These are phyloP conservation scores for Cadophora gregata DNA, from an alignment of 2,329 filamentous ascomycete species.

Conservation along the genomic window DNA sequence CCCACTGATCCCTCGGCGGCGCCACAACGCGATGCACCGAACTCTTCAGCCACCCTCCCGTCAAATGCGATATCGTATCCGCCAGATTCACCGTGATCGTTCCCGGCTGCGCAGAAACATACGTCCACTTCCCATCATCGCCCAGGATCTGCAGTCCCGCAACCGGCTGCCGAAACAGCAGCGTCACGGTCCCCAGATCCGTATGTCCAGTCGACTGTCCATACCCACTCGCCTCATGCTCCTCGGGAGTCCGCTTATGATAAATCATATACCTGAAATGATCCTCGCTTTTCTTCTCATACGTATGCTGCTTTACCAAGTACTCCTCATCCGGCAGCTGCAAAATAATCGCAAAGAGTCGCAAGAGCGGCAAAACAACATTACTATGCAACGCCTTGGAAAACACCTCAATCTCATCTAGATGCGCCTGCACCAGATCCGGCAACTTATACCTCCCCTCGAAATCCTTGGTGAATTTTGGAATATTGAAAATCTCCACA, in stretches of 20 bases:
- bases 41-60: conserved; percentile 54
- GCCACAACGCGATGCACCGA: conserved; percentile 49
- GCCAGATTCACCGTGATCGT: conserved; percentile 59
- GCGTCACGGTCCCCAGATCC: conserved; percentile 60
- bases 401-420: conserved; percentile 62
- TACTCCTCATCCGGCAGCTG: conserved; percentile 65
- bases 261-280: conserved; percentile 70
- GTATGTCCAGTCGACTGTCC: conserved; percentile 59
- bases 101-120: conserved; percentile 54
- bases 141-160: conserved; percentile 61
- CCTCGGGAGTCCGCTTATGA: conserved; percentile 53
- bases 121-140: conserved; percentile 56
- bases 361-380: conserved; percentile 61
- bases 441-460: conserved; percentile 46
- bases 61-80: conserved; percentile 55
- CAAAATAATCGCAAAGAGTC: conserved; percentile 65
- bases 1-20: conserved; percentile 46
- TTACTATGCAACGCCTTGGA: conserved; percentile 54
- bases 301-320: conserved; percentile 61
- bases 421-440: conserved; percentile 53
- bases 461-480: conserved; percentile 59
- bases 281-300: conserved; percentile 62
- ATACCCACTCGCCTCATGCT: conserved; percentile 51
- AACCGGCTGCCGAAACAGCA: conserved; percentile 64
- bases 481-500: conserved; percentile 64